Conservation (phyloP, 2,329 filamentous ascomycete species). For the Aspergillus ibericus region DNA sequence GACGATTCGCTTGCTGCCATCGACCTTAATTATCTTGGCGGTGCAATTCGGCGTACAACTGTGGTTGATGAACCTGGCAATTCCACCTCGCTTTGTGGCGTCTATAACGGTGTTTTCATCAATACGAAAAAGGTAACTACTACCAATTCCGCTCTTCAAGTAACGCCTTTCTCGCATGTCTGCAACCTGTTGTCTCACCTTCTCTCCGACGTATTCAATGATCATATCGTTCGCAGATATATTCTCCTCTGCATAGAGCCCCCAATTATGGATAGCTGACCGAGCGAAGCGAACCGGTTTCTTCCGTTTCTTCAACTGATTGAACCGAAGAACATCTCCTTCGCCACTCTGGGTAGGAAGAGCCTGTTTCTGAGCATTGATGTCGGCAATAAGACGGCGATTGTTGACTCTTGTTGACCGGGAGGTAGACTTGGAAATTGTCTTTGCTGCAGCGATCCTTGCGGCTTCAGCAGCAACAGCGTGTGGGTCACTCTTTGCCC, state of each 20-base stretch:
- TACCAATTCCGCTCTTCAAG: constrained; percentile 93
- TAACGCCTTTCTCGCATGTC: constrained; percentile 91
- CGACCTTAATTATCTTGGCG: constrained; percentile 98
- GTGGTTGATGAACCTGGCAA: constrained; percentile 97
- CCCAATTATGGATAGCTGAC: constrained; percentile 98
- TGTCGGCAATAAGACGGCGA: constrained; percentile 86
- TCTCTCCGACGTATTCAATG: constrained; percentile 98
- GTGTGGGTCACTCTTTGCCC: constrained; percentile 63
- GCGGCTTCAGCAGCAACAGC: constrained; percentile 68
- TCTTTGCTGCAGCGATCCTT: constrained; percentile 74
- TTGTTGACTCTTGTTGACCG: constrained; percentile 94
- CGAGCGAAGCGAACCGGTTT: constrained; percentile 98
- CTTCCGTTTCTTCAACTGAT: constrained; percentile 98
- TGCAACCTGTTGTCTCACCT: constrained; percentile 95
- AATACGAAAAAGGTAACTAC: constrained; percentile 96
- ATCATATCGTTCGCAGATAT: constrained; percentile 99
- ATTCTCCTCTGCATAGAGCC: constrained; percentile 94
- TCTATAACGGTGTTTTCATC: constrained; percentile 97
- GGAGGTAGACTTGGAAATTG: constrained; percentile 82
- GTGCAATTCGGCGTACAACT: constrained; percentile 98
- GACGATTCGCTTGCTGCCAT: constrained; percentile 96
- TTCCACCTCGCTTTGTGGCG: constrained; percentile 96
- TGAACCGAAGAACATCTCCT: constrained; percentile 92
- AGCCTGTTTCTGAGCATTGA: constrained; percentile 88
- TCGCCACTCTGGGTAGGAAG: constrained; percentile 69